Conservation (phyloP, 1,139 yeast species). For the Keqinozyma sinolaborantium region DNA sequence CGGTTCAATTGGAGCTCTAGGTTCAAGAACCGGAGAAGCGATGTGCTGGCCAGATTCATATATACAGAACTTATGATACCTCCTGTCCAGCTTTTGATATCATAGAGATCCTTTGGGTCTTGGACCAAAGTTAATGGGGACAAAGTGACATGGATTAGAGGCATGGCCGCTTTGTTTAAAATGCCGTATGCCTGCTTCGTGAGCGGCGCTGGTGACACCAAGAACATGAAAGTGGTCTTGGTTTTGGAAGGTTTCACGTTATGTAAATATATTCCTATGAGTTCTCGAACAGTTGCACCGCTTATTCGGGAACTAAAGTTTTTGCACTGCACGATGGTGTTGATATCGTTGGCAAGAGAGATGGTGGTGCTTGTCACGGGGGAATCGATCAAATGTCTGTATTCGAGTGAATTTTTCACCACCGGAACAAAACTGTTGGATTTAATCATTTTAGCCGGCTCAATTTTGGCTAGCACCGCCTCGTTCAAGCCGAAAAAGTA, state of each 20-base stretch:
- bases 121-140: conserved; percentile 19
- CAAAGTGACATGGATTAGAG: conserved; percentile 51
- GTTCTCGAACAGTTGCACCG: conserved; percentile 54
- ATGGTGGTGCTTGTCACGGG: conserved; percentile 7
- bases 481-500: conserved; percentile 18
- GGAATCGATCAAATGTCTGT: conserved; percentile 6
- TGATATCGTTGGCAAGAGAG: conserved; percentile 23
- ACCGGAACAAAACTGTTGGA: conserved; percentile 9
- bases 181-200: conserved; percentile 58
- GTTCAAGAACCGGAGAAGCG: conserved; percentile 37
- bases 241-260: conserved; percentile 23
- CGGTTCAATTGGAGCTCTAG: conserved; percentile 23
- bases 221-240: conserved; percentile 25
- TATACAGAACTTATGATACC: conserved; percentile 39
- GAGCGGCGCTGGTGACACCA: conserved; percentile 58
- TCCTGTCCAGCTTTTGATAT: conserved; percentile 36
- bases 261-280: conserved; percentile 52
- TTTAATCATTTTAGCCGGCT: conserved; percentile 1
- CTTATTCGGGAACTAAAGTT: conserved; percentile 41
- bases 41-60: conserved; percentile 41
- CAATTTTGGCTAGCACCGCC: conserved; percentile 4
- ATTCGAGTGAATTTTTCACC: conserved; percentile 14
- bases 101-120: conserved; percentile 24
- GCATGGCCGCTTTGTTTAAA: conserved; percentile 51
- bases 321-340: conserved; percentile 59